Evolutionary conservation across 306 rosid species (phyloP).

Genomic region (Vigna trinervia): DNA sequence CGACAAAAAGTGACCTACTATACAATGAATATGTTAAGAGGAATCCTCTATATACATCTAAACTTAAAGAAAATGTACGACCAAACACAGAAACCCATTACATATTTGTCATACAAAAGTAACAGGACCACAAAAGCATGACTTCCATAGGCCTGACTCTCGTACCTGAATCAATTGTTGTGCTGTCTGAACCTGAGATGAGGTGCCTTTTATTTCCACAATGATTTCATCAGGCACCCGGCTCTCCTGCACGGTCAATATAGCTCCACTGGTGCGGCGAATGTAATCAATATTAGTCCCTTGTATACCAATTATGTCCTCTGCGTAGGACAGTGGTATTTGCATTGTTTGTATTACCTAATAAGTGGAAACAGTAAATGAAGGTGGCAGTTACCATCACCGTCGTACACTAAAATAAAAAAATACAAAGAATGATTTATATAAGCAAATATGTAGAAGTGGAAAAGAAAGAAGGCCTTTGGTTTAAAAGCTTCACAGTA

Average conservation of each 20-base stretch:
- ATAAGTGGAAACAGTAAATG: conserved; percentile 32
- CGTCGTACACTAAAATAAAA: neutral
- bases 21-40: conserved; percentile 1
- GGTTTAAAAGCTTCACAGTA: neutral
- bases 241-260: conserved; percentile 90
- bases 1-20: conserved; percentile 6
- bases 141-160: conserved; percentile 31
- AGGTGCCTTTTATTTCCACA: conserved; percentile 92
- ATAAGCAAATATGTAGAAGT: conserved; percentile 5
- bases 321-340: conserved; percentile 94
- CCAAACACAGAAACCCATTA: conserved; percentile 14
- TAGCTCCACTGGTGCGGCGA: conserved; percentile 93
- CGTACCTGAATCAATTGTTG: conserved; percentile 93
- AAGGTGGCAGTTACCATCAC: conserved; percentile 18
- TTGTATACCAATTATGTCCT: conserved; percentile 93
- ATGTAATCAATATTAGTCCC: conserved; percentile 91
- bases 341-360: conserved; percentile 97
- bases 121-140: neutral
- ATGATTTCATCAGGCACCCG: conserved; percentile 91
- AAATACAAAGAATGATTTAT: neutral
- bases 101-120: conserved; percentile 5
- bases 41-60: neutral
- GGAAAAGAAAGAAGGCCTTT: neutral
- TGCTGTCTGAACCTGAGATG: conserved; percentile 89
- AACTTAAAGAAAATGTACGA: neutral